Percentiles rank a stretch among this genome's conserved stretches.
phyloP scores from a whole-genome alignment of 345 rosid species.

The Gossypium bickii region DNA sequence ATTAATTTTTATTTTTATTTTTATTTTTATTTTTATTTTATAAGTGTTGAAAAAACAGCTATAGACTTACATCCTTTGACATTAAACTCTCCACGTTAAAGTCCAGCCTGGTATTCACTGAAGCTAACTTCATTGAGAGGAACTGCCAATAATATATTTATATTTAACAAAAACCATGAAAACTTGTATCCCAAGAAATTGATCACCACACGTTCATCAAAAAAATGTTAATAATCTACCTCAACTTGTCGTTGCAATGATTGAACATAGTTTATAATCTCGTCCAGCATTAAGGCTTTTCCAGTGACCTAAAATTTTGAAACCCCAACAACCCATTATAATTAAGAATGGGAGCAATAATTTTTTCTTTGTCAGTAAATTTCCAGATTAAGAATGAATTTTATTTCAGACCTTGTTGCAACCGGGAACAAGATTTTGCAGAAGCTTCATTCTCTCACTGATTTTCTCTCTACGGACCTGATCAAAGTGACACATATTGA shows the following conservation, averaged over 20 bases:
- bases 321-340: not conserved
- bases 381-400: not conserved
- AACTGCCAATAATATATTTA: conserved; percentile 41
- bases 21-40: not conserved
- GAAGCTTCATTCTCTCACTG: conserved; percentile 93
- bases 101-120: conserved; percentile 78
- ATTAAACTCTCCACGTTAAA: conserved; percentile 47
- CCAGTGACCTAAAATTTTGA: conserved; percentile 58
- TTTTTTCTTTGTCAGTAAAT: not conserved
- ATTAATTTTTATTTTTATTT: not conserved
- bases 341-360: not conserved
- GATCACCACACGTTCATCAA: conserved; percentile 17
- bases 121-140: conserved; percentile 91
- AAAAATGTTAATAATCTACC: conserved; percentile 39
- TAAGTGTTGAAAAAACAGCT: not conserved
- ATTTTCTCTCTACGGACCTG: conserved; percentile 95
- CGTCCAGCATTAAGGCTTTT: conserved; percentile 85
- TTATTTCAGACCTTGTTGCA: conserved; percentile 68
- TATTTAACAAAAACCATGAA: not conserved
- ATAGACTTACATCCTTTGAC: conserved; percentile 66
- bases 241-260: conserved; percentile 91
- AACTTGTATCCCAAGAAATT: conserved; percentile 25
- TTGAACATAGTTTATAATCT: conserved; percentile 87
- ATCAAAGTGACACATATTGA: not conserved
- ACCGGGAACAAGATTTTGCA: conserved; percentile 95